A percentile compares a stretch with the other conserved stretches of the same genome.
Conservation (phyloP, 23 red algal genomes). For the Gracilaria vermiculophylla region DNA sequence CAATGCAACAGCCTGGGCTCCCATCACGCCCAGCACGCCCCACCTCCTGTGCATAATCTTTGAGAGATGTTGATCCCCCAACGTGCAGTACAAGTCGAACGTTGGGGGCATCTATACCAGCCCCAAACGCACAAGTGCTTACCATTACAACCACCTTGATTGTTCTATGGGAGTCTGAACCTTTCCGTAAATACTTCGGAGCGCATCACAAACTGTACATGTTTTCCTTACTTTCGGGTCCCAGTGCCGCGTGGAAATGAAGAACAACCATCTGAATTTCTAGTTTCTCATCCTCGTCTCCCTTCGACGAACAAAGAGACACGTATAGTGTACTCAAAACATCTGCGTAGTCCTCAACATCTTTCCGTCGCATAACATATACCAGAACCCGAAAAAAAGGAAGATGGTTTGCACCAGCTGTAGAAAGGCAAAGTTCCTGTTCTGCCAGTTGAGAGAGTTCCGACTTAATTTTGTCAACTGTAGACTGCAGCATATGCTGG, state of each 20-base stretch:
- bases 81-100: not conserved
- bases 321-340: not conserved
- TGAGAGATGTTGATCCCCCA: not conserved
- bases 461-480: not conserved
- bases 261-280: not conserved
- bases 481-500: not conserved
- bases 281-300: not conserved
- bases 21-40: not conserved
- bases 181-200: not conserved
- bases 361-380: not conserved
- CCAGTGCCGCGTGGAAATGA: not conserved
- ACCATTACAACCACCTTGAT: not conserved
- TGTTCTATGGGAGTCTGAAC: not conserved
- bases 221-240: not conserved
- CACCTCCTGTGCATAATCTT: slow-evolving; percentile 6
- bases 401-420: not conserved
- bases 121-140: not conserved
- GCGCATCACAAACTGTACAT: not conserved
- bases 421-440: not conserved
- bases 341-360: not conserved
- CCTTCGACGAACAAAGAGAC: not conserved
- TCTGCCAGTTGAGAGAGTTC: not conserved
- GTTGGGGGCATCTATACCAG: slow-evolving; percentile 2
- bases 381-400: not conserved
- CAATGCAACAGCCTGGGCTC: not conserved